Evolutionary conservation across 768 basidiomycete genomes (phyloP).

Genomic region (Suillus clintonianus): DNA sequence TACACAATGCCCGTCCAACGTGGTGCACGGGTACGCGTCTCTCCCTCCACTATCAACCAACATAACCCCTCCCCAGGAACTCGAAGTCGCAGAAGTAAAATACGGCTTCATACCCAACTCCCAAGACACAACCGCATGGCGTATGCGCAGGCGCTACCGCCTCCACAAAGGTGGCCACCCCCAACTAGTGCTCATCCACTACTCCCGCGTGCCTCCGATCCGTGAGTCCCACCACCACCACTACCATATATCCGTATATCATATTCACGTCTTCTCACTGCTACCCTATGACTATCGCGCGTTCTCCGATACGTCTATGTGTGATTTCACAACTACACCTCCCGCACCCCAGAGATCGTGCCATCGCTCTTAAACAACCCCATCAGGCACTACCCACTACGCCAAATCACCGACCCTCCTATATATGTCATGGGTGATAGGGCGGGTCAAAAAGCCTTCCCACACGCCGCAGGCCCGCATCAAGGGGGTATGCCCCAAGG

Average conservation of each 20-base stretch:
- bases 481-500: conserved; percentile 28
- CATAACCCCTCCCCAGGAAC: conserved; percentile 50
- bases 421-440: conserved; percentile 76
- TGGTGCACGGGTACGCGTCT: conserved; percentile 53
- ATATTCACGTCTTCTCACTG: conserved; percentile 2
- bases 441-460: conserved; percentile 65
- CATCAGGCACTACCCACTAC: conserved; percentile 71
- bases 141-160: conserved; percentile 71
- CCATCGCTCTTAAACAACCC: conserved; percentile 61
- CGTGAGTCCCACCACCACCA: conserved; percentile 48
- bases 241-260: neutral
- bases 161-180: conserved; percentile 73
- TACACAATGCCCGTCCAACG: conserved; percentile 48
- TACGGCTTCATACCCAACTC: conserved; percentile 75
- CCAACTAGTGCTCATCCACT: conserved; percentile 76
- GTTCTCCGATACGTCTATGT: neutral
- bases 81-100: conserved; percentile 75
- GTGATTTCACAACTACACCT: neutral
- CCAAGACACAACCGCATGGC: conserved; percentile 62
- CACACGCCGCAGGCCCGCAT: conserved; percentile 34
- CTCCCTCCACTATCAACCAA: neutral
- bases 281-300: neutral
- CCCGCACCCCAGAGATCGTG: conserved; percentile 49
- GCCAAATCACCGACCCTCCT: conserved; percentile 62
- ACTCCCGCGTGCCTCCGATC: conserved; percentile 61